phyloP scores from a whole-genome alignment of 2,329 filamentous ascomycete species.

The Alternaria arborescens region DNA sequence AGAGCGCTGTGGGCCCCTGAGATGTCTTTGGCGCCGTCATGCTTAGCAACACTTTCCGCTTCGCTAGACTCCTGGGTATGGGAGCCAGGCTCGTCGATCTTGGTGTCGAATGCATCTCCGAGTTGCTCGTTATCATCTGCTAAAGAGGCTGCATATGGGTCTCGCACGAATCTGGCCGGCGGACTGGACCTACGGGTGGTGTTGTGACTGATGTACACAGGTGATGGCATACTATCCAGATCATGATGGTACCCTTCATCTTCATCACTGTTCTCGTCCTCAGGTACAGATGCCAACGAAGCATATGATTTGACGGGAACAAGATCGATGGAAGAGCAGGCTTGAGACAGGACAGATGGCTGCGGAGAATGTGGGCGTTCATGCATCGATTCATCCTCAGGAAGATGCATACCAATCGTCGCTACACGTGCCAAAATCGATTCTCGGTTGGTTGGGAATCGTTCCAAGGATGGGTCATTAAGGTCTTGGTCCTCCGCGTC shows the following conservation, averaged over 20 bases:
- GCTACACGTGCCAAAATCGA: constrained; percentile 41
- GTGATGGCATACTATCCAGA: constrained; percentile 31
- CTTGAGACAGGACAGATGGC: constrained; percentile 35
- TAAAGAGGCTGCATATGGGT: constrained; percentile 25
- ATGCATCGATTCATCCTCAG: constrained; percentile 36
- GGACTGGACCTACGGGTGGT: constrained; percentile 7
- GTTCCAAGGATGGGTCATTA: constrained; percentile 38
- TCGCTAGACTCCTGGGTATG: constrained; percentile 21
- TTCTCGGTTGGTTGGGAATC: constrained; percentile 40
- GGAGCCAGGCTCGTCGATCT: constrained; percentile 5
- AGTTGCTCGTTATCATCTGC: constrained; percentile 26
- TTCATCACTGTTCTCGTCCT: constrained; percentile 32
- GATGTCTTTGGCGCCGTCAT: constrained; percentile 26
- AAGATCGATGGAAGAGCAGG: constrained; percentile 44
- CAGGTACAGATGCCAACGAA: constrained; percentile 40
- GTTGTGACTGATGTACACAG: constrained; percentile 23
- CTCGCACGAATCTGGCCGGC: constrained; percentile 13
- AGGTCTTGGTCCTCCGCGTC: constrained; percentile 42
- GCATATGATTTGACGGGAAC: constrained; percentile 35
- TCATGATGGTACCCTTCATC: constrained; percentile 24
- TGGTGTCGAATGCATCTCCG: constrained; percentile 10
- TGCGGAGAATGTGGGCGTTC: constrained; percentile 33
- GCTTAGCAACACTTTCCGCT: constrained; percentile 24
- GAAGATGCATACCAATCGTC: constrained; percentile 35
- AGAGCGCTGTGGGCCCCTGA: constrained; percentile 17